Conservation (phyloP, 306 rosid species). For the Morella rubra region DNA sequence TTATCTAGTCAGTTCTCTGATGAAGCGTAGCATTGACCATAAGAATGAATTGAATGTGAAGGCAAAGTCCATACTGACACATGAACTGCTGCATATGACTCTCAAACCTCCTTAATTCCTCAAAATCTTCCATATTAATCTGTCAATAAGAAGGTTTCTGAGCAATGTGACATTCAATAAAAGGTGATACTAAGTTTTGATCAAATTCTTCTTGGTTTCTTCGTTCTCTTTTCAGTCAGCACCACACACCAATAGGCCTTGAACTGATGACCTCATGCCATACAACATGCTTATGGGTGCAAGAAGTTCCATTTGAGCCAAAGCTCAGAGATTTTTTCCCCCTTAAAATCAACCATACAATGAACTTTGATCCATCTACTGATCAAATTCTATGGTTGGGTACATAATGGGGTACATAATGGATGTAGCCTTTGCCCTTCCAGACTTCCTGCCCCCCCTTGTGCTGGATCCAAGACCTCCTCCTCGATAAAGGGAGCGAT, state of each 20-base stretch:
- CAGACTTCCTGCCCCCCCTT: not conserved
- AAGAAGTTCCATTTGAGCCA: too few species aligned
- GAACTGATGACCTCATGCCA: not conserved
- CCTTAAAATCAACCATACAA: too few species aligned
- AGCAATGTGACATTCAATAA: not conserved
- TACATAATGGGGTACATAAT: too few species aligned
- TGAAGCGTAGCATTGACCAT: not conserved
- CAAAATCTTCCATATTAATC: not conserved
- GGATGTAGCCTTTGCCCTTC: not conserved
- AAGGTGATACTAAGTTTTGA: not conserved
- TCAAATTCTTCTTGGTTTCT: too few species aligned
- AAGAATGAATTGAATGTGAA: not conserved
- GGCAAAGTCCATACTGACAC: not conserved
- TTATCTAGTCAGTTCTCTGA: constrained; percentile 17
- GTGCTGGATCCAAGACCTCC: not conserved
- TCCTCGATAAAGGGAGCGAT: not conserved
- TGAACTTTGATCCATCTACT: too few species aligned
- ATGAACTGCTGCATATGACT: not conserved
- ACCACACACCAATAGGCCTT: not conserved
- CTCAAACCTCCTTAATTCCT: not conserved
- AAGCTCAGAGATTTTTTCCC: too few species aligned
- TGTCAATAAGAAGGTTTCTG: not conserved
- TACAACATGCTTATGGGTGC: not conserved
- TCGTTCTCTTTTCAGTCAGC: not conserved
- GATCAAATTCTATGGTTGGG: not conserved